A percentile compares a stretch with the other conserved stretches of the same genome.
These are phyloP conservation scores for Rhizopogon sp. DNA, from an alignment of 768 basidiomycete genomes.

Conservation along the genomic window DNA sequence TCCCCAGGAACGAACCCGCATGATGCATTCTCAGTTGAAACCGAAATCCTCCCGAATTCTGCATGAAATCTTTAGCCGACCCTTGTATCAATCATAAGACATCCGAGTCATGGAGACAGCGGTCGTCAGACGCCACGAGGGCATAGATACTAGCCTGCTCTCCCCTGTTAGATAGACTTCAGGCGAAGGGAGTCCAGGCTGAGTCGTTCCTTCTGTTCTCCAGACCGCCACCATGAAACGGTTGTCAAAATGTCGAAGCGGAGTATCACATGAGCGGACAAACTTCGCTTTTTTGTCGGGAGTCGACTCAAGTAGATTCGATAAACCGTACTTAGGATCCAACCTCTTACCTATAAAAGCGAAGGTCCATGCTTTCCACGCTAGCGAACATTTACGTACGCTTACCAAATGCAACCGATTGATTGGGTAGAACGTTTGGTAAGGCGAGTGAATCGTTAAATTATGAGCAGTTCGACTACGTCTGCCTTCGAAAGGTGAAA, in stretches of 20 bases:
- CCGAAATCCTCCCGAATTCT: not conserved
- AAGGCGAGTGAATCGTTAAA: not conserved
- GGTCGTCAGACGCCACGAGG: no score
- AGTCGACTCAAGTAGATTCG: not conserved
- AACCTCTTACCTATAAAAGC: no score
- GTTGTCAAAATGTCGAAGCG: no score
- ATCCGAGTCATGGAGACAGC: not conserved
- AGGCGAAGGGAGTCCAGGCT: no score
- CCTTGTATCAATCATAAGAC: not conserved
- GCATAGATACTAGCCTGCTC: no score
- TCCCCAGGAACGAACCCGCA: not conserved
- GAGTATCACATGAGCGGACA: not conserved
- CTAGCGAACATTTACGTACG: not conserved
- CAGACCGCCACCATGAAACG: not conserved
- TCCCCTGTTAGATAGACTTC: no score
- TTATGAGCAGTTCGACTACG: no score
- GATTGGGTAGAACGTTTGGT: not conserved
- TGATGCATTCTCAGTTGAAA: not conserved
- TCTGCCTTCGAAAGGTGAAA: not conserved
- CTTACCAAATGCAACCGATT: not conserved
- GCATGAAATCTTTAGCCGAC: not conserved
- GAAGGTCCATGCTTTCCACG: not conserved
- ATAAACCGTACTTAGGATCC: not conserved
- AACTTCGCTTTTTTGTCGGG: not conserved
- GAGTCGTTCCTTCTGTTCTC: not conserved